Conservation (phyloP, 1,139 yeast genomes). For the Diutina mesorugosa region DNA sequence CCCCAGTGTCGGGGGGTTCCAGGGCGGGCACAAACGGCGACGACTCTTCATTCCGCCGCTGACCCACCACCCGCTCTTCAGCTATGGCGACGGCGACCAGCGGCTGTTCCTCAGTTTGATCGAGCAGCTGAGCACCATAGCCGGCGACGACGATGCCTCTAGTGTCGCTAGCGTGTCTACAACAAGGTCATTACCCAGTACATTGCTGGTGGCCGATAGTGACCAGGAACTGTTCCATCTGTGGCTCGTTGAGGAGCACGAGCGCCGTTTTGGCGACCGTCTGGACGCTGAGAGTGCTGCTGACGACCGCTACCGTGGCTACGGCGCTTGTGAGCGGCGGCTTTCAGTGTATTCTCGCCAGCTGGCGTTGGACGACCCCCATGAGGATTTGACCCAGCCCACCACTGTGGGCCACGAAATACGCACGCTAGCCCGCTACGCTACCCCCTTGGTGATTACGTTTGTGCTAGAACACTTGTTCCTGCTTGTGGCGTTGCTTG, state of each 20-base stretch:
- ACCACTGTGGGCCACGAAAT: conserved; percentile 37
- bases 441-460: conserved; percentile 54
- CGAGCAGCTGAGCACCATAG: conserved; percentile 25
- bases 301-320: conserved; percentile 3
- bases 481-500: conserved; percentile 56
- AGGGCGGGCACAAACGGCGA: conserved; percentile 27
- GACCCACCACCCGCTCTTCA: conserved; percentile 52
- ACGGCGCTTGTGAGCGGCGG: not conserved
- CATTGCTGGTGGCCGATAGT: conserved; percentile 35
- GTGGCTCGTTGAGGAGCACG: conserved; percentile 62
- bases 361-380: not conserved
- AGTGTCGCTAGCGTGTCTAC: conserved; percentile 42
- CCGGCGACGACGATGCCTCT: conserved; percentile 28
- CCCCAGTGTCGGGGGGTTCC: conserved; percentile 13
- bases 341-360: not conserved
- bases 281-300: conserved; percentile 11
- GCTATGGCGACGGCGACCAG: conserved; percentile 51
- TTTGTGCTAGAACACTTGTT: conserved; percentile 62
- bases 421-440: conserved; percentile 34
- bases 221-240: conserved; percentile 40
- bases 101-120: conserved; percentile 44
- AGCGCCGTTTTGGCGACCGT: conserved; percentile 28
- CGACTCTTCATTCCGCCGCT: conserved; percentile 58
- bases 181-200: conserved; percentile 52
- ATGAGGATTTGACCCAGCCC: conserved; percentile 3